Conservation (phyloP, 441 rosid genomes). For the Populus tomentosa region DNA sequence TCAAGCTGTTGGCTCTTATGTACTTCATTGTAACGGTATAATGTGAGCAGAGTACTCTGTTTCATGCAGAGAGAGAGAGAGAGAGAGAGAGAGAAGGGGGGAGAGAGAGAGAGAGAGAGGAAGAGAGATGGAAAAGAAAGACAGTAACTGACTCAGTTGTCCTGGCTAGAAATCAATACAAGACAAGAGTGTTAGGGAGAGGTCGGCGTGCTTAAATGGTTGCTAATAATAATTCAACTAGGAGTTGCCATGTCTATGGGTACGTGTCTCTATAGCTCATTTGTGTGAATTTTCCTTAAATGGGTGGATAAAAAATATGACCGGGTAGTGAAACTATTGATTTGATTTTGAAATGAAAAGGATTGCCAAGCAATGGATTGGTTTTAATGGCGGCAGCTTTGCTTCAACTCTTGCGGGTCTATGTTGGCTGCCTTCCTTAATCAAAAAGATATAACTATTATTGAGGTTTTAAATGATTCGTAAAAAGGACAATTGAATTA, state of each 20-base stretch:
- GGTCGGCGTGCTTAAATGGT: neutral
- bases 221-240: neutral
- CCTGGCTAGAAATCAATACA: neutral
- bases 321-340: neutral
- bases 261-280: neutral
- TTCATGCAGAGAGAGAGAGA: conserved; percentile 20
- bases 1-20: conserved; percentile 64
- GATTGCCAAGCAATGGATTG: neutral
- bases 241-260: neutral
- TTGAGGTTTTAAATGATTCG: neutral
- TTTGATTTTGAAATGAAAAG: neutral
- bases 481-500: neutral
- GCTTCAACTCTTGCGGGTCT: neutral
- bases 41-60: conserved; percentile 25
- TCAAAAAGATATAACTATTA: neutral
- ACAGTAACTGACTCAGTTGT: neutral
- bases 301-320: neutral
- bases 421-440: neutral
- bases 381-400: neutral
- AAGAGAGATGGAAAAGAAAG: neutral
- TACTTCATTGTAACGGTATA: conserved; percentile 52
- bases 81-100: neutral
- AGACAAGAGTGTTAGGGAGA: neutral
- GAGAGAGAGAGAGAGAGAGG: no score
- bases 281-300: neutral